These are phyloP conservation scores for Xylaria bambusicola DNA, from an alignment of 495 filamentous ascomycete genomes.

Conservation along the genomic window DNA sequence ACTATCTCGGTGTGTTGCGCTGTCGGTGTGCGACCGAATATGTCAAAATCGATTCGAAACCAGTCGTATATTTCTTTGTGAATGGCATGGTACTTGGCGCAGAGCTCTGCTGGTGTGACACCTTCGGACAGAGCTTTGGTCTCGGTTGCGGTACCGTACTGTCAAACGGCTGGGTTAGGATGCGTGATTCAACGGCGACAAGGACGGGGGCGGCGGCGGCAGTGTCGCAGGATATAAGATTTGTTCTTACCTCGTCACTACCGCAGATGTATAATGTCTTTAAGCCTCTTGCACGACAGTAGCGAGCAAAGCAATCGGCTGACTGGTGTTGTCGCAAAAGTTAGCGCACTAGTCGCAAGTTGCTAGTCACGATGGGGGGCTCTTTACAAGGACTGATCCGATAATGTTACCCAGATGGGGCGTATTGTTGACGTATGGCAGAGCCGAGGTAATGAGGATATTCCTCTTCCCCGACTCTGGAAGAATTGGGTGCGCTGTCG, in stretches of 20 bases:
- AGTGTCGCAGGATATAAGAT: not conserved
- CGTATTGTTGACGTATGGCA: conserved; percentile 95
- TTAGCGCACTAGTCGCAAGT: not conserved
- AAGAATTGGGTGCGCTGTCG: conserved; percentile 5
- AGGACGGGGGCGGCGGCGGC: not conserved
- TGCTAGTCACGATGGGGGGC: not conserved
- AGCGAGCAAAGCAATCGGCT: conserved; percentile 60
- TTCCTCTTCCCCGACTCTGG: conserved; percentile 20
- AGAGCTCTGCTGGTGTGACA: conserved; percentile 39
- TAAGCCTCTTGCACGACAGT: conserved; percentile 50
- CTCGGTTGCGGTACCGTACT: conserved; percentile 43
- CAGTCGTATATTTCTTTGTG: conserved; percentile 39
- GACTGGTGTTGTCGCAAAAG: conserved; percentile 15
- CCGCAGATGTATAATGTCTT: conserved; percentile 22
- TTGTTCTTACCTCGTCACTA: conserved; percentile 33
- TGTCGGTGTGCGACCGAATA: conserved; percentile 42
- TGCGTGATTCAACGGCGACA: no score
- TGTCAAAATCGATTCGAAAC: conserved; percentile 42
- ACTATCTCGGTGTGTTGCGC: conserved; percentile 73
- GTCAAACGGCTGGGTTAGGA: not conserved
- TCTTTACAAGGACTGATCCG: conserved; percentile 69
- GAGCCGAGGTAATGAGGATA: conserved; percentile 43
- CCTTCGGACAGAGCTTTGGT: conserved; percentile 41
- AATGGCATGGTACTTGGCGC: conserved; percentile 41
- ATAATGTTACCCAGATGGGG: conserved; percentile 94